phyloP scores from a whole-genome alignment of 331 rosid species.

The Dryas integrifolia region DNA sequence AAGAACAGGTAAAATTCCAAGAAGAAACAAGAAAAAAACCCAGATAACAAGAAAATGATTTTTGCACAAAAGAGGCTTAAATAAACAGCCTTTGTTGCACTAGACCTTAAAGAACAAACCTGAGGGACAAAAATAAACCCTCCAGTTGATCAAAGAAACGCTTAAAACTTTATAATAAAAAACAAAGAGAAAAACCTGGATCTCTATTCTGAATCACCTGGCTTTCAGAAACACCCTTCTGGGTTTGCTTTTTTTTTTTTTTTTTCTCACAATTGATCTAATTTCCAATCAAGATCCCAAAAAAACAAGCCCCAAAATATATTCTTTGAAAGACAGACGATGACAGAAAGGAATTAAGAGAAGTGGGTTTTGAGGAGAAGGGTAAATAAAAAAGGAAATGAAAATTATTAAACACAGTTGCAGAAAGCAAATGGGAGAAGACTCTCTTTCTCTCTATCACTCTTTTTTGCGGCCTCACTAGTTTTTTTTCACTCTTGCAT shows the following conservation, averaged over 20 bases:
- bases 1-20: constrained; percentile 25
- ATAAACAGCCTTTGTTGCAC: background rate
- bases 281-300: background rate
- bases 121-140: constrained; percentile 35
- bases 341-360: constrained; percentile 43
- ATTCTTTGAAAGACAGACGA: constrained; percentile 30
- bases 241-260: background rate
- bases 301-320: constrained; percentile 18
- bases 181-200: constrained; percentile 22
- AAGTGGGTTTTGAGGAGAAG: constrained; percentile 24
- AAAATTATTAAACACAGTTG: constrained; percentile 4
- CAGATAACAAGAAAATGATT: background rate
- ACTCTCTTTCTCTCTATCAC: background rate
- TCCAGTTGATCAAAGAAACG: constrained; percentile 4
- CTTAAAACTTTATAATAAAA: background rate
- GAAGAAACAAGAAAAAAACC: constrained; percentile 1
- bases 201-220: constrained; percentile 32
- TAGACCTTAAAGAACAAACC: too few relatives aligned
- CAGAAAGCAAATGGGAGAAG: background rate
- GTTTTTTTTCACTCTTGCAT: constrained; percentile 23
- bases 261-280: background rate
- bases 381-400: background rate
- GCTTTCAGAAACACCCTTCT: constrained; percentile 25
- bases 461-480: constrained; percentile 24
- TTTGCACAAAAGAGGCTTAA: background rate